Conservation (phyloP, 257 asterid genomes). For the Anisodus acutangulus region DNA sequence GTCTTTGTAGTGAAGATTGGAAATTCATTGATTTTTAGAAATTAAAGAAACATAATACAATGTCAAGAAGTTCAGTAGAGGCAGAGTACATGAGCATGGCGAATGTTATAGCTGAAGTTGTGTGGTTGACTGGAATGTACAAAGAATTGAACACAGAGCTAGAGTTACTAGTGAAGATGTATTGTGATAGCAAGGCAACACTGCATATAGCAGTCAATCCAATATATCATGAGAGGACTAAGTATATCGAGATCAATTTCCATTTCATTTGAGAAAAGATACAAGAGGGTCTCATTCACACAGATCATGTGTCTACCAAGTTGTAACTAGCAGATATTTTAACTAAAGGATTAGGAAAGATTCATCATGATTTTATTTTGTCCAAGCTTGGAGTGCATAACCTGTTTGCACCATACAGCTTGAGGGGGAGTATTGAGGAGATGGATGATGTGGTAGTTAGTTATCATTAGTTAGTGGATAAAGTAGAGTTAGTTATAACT, state of each 20-base stretch:
- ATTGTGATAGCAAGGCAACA: background rate
- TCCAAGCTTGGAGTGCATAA: background rate
- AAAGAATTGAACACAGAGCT: background rate
- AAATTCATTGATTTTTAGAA: too few relatives aligned
- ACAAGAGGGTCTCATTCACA: background rate
- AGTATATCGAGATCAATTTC: background rate
- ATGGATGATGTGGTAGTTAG: background rate
- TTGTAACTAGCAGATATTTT: background rate
- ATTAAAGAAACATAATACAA: too few relatives aligned
- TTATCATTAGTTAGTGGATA: too few relatives aligned
- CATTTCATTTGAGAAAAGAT: background rate
- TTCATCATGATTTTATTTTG: background rate
- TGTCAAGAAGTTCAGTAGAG: too few relatives aligned
- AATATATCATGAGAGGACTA: background rate
- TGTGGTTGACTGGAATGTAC: too few relatives aligned
- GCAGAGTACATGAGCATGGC: too few relatives aligned
- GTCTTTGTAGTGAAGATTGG: too few relatives aligned
- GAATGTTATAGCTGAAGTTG: too few relatives aligned
- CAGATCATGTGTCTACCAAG: background rate
- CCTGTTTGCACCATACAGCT: background rate
- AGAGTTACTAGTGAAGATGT: background rate
- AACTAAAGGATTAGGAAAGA: background rate
- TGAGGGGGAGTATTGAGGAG: background rate
- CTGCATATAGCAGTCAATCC: background rate
- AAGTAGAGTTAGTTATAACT: too few relatives aligned